Base-by-base conservation (phyloP, 225 moss, liverwort and hornwort species). In the Thuidium tamariscinum region DNA sequence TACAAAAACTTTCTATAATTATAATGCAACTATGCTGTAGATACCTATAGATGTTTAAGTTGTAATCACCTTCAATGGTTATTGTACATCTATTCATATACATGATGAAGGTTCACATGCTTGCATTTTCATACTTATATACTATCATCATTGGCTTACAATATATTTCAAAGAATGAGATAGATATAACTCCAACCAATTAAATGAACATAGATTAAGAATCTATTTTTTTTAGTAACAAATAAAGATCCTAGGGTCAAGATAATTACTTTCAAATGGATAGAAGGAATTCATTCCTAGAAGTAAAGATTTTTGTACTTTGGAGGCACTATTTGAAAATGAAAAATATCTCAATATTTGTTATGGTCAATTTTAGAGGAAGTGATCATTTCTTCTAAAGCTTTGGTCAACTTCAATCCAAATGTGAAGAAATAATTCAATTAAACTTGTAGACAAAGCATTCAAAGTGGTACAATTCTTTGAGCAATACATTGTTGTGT, bases 311-410 rank as follows among this genome's bases (percentile, higher is more conserved):
- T 37, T 21, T 68, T 11, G 3, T 68, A 7, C 23, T 39, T 39
- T 23, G 4, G 2, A 68, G 7, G 2, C 4, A 22, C 11, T 23
- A 1, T 39, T 7, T 30, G 13, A 39, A 68, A 68, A 68, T 23
- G 23, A 68, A 39, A 4, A 68, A 39, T 68, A 39, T 23, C 0
- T 68, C 13, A 21, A 39, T 20, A 68, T 67, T 39, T 37, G 8
- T 37, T 23, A 7, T 23, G 7, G 13, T 23, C 1, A 4, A 25
- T 39, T 39, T 13, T 0, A 0, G 2, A 14, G 1, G 13, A 68
- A 7, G 2, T 25, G 8, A 13, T 41, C 0, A 0, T 41, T 41
- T 41, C 8, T 41, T 15, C 25, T 14, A 39, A 41, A 8, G 8
- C 13, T 41, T 25, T 14, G 4, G 1, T 69, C 25, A 41, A 41